phyloP scores from a whole-genome alignment of 2,329 filamentous ascomycete species.

The Aureobasidium zeae region DNA sequence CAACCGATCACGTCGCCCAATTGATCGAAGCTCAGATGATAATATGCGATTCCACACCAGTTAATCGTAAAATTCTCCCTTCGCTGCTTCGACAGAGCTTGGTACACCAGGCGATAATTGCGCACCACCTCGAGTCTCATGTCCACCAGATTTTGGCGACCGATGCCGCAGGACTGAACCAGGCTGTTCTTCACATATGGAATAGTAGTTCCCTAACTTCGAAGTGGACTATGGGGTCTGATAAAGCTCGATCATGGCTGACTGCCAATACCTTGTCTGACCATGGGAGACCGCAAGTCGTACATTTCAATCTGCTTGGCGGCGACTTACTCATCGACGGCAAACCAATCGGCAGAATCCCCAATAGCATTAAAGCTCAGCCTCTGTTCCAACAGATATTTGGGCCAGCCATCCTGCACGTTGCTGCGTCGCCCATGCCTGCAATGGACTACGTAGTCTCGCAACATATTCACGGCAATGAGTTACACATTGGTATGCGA shows the following conservation, averaged over 20 bases:
- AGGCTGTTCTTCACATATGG: conserved; percentile 1
- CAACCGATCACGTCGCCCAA: conserved; percentile 18
- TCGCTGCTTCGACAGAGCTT: conserved; percentile 32
- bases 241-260: not conserved
- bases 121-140: conserved; percentile 21
- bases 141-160: not conserved
- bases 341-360: conserved; percentile 46
- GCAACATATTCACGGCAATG: conserved; percentile 30
- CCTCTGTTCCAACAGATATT: conserved; percentile 44
- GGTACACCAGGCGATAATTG: conserved; percentile 40
- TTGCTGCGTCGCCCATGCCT: conserved; percentile 41
- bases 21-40: conserved; percentile 36
- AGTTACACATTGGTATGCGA: conserved; percentile 48
- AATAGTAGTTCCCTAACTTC: not conserved
- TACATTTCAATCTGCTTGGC: conserved; percentile 37
- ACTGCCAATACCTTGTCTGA: not conserved
- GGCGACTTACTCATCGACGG: conserved; percentile 44
- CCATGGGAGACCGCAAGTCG: not conserved
- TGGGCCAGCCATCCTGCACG: conserved; percentile 42
- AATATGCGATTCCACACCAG: conserved; percentile 40
- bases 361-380: conserved; percentile 37
- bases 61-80: conserved; percentile 32
- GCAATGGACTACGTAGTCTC: conserved; percentile 47
- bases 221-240: not conserved
- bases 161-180: not conserved